Conservation (phyloP, 768 basidiomycete species). For the Lactarius sanguifluus region DNA sequence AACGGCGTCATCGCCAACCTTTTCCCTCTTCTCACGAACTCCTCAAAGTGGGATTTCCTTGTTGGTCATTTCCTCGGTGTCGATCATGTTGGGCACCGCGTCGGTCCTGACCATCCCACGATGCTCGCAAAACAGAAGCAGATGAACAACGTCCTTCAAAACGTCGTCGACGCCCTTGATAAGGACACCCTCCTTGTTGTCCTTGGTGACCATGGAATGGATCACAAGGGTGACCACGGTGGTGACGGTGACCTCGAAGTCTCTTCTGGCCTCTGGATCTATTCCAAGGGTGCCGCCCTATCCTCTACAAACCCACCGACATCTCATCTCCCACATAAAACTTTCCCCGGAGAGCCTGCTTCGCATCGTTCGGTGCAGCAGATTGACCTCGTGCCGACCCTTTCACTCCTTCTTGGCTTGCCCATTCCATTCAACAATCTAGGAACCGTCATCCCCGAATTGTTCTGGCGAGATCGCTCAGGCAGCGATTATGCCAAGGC, state of each 20-base stretch:
- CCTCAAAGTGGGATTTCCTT: conserved; percentile 73
- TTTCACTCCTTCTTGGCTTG: conserved; percentile 86
- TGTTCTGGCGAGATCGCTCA: conserved; percentile 62
- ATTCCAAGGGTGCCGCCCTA: conserved; percentile 70
- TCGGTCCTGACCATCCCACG: conserved; percentile 83
- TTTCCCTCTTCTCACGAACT: conserved; percentile 66
- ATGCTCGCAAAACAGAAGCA: conserved; percentile 86
- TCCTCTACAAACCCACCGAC: conserved; percentile 38
- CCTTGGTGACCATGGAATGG: conserved; percentile 98
- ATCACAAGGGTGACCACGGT: conserved; percentile 90
- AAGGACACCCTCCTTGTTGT: conserved; percentile 90
- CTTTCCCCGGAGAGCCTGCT: conserved; percentile 57
- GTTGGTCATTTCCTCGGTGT: conserved; percentile 95
- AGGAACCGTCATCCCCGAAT: conserved; percentile 86
- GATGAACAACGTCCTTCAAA: conserved; percentile 77
- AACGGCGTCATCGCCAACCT: conserved; percentile 83
- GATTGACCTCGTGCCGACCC: conserved; percentile 87
- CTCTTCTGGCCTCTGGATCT: conserved; percentile 86
- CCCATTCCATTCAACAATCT: conserved; percentile 97
- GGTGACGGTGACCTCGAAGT: conserved; percentile 88
- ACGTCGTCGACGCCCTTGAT: conserved; percentile 72
- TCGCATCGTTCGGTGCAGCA: conserved; percentile 76
- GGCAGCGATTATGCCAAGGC: conserved; percentile 53
- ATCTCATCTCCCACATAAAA: conserved; percentile 50
- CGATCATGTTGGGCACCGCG: conserved; percentile 93